Evolutionary conservation across 1,284 basidiomycete species (phyloP).

Genomic region (Meira miltonrushii): DNA sequence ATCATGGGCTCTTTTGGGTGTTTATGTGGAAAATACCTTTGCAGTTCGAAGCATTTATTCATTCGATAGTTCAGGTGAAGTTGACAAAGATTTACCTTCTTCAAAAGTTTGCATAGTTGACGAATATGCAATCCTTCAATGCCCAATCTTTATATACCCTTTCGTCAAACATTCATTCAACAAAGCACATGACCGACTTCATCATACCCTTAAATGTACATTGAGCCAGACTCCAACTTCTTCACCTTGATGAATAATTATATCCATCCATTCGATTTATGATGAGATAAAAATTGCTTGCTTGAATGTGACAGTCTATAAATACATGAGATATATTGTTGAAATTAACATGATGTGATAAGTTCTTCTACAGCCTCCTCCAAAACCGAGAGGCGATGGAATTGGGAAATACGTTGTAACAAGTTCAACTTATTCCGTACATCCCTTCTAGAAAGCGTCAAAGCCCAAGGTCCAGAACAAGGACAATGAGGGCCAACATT

Average conservation of each 20-base stretch:
- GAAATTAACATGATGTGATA: constrained; percentile 10
- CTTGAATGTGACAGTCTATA: not conserved
- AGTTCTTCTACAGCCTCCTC: constrained; percentile 20
- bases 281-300: not conserved
- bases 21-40: not conserved
- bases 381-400: constrained; percentile 28
- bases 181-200: not conserved
- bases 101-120: not conserved
- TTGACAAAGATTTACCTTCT: no score
- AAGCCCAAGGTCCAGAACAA: constrained; percentile 66
- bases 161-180: not conserved
- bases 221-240: not conserved
- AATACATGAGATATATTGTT: not conserved
- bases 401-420: constrained; percentile 31
- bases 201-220: not conserved
- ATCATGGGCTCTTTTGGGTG: not conserved
- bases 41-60: not conserved
- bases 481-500: constrained; percentile 75
- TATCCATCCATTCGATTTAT: not conserved
- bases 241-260: not conserved
- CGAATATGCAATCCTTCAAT: not conserved
- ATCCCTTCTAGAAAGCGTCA: constrained; percentile 27
- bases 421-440: constrained; percentile 23
- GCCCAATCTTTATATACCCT: constrained; percentile 3
- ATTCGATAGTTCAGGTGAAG: not conserved